Conservation (phyloP, 805 yeast species). For the Pichia pseudocactophila region DNA sequence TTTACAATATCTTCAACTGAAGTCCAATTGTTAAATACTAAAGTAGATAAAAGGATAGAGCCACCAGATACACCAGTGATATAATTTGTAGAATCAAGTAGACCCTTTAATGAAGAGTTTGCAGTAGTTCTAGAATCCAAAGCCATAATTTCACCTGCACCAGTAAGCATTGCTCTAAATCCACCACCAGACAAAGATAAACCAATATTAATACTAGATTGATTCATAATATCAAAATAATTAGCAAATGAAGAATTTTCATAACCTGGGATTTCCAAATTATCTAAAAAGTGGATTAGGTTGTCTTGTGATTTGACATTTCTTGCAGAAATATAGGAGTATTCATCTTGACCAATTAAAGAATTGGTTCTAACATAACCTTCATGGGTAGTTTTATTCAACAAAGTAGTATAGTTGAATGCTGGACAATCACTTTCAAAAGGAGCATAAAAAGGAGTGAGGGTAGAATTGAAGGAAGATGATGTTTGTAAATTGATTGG, state of each 20-base stretch:
- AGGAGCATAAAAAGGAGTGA: slow-evolving; percentile 38
- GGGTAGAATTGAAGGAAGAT: not conserved
- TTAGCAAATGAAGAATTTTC: slow-evolving; percentile 34
- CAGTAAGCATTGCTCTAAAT: slow-evolving; percentile 72
- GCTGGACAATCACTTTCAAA: slow-evolving; percentile 41
- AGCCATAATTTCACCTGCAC: slow-evolving; percentile 78
- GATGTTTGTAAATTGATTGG: not conserved
- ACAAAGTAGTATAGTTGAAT: slow-evolving; percentile 10
- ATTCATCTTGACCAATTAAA: slow-evolving; percentile 38
- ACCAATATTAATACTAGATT: slow-evolving; percentile 38
- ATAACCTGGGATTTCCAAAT: slow-evolving; percentile 36
- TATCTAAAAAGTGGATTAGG: slow-evolving; percentile 36
- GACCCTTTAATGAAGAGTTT: slow-evolving; percentile 35
- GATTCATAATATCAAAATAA: slow-evolving; percentile 26
- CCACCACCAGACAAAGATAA: slow-evolving; percentile 77
- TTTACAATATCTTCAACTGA: slow-evolving; percentile 47
- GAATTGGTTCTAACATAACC: slow-evolving; percentile 35
- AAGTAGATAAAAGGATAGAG: slow-evolving; percentile 61
- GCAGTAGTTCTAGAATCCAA: slow-evolving; percentile 61
- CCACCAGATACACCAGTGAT: slow-evolving; percentile 76
- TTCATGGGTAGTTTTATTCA: slow-evolving; percentile 7
- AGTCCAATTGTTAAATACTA: slow-evolving; percentile 61
- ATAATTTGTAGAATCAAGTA: slow-evolving; percentile 64
- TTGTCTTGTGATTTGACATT: slow-evolving; percentile 34
- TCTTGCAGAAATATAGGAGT: slow-evolving; percentile 42